These are phyloP conservation scores for Tuber melanosporum DNA, from an alignment of 495 filamentous ascomycete species.

Conservation along the genomic window DNA sequence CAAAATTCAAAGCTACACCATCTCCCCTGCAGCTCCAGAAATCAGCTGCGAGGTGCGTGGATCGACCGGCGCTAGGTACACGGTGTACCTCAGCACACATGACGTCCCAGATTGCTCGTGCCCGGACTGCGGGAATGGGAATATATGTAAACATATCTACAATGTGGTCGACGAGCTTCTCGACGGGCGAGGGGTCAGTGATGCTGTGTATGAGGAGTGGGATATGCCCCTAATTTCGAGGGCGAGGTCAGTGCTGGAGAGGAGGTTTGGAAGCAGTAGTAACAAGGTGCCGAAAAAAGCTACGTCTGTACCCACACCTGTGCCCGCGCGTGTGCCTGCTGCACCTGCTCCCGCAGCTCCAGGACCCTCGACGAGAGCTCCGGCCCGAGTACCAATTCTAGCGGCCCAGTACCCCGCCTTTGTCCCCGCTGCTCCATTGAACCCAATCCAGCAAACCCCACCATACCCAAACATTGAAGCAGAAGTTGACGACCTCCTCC, in stretches of 20 bases:
- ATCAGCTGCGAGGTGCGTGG: neutral
- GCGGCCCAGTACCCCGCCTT: neutral
- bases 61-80: neutral
- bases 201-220: neutral
- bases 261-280: neutral
- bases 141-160: conserved; percentile 1
- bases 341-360: neutral
- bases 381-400: neutral
- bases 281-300: neutral
- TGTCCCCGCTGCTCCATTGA: neutral
- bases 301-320: neutral
- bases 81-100: neutral
- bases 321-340: neutral
- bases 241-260: neutral
- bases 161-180: neutral
- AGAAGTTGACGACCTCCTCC: conserved; percentile 3
- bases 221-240: neutral
- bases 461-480: conserved; percentile 1
- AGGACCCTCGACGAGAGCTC: neutral
- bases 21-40: neutral
- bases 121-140: neutral
- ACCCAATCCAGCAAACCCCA: neutral
- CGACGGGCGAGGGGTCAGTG: neutral
- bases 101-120: neutral
- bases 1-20: neutral